Evolutionary conservation across 495 filamentous ascomycete genomes (phyloP).

Genomic region (Podospora pseudoanserina): DNA sequence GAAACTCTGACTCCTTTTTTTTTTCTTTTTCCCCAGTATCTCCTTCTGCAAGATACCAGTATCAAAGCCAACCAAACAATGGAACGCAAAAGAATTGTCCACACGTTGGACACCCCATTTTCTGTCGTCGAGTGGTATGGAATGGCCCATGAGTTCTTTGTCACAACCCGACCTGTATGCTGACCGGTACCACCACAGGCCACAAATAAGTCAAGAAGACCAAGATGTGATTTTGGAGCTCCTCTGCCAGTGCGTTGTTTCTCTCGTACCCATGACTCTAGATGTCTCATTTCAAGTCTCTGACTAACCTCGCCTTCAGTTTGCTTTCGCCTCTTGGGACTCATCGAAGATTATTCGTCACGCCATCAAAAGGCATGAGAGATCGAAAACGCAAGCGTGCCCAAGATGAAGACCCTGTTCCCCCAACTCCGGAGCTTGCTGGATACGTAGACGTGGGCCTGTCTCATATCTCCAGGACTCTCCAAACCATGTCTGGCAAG

Average conservation of each 20-base stretch:
- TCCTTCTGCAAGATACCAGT: not conserved
- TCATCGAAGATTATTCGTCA: slow-evolving; percentile 46
- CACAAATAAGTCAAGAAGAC: slow-evolving; percentile 42
- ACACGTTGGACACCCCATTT: slow-evolving; percentile 35
- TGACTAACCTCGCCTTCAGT: slow-evolving; percentile 31
- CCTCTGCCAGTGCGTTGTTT: slow-evolving; percentile 47
- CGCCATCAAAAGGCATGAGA: slow-evolving; percentile 46
- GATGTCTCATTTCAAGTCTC: slow-evolving; percentile 4
- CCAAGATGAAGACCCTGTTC: slow-evolving; percentile 10
- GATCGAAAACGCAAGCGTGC: not conserved
- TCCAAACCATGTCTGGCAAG: slow-evolving; percentile 42
- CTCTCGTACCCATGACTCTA: not conserved
- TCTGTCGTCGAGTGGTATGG: slow-evolving; percentile 28
- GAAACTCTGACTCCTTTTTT: no score
- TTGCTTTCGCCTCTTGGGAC: slow-evolving; percentile 55
- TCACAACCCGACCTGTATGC: not conserved
- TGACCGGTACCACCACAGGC: slow-evolving; percentile 36
- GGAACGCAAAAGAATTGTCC: slow-evolving; percentile 33
- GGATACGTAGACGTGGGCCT: slow-evolving; percentile 56
- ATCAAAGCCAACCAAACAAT: slow-evolving; percentile 6
- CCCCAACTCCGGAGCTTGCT: slow-evolving; percentile 48
- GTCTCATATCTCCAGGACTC: slow-evolving; percentile 51
- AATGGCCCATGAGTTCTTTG: not conserved
- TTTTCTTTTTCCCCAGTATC: no score
- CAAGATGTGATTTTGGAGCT: slow-evolving; percentile 55